Evolutionary conservation across 176 grass and related monocot species (phyloP).

Genomic region (Puya raimondii): DNA sequence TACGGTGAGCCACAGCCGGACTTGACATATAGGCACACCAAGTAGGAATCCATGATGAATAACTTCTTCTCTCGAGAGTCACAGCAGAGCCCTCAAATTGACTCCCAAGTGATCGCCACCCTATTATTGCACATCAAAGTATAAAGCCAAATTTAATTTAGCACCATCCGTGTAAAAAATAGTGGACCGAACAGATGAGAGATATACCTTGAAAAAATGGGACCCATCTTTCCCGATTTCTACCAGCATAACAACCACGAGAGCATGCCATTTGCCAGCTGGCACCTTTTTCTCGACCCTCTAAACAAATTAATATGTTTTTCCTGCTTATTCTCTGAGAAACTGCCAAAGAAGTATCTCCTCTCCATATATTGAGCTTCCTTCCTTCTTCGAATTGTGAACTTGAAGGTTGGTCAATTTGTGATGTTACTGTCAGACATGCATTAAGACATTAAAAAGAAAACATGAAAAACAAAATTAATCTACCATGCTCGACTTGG

Average conservation of each 20-base stretch:
- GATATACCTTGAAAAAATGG: constrained; percentile 71
- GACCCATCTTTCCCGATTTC: constrained; percentile 69
- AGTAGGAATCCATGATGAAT: constrained; percentile 63
- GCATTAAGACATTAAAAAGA: constrained; percentile 19
- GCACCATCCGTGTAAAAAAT: not conserved
- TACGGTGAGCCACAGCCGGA: constrained; percentile 58
- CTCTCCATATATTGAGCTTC: constrained; percentile 69
- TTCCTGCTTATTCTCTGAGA: constrained; percentile 35
- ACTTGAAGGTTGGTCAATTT: constrained; percentile 41
- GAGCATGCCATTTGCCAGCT: constrained; percentile 52
- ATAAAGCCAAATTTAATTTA: constrained; percentile 19
- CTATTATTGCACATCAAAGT: constrained; percentile 37
- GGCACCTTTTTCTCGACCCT: constrained; percentile 73
- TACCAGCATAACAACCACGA: constrained; percentile 52
- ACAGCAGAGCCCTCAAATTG: constrained; percentile 82
- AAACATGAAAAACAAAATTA: constrained; percentile 5
- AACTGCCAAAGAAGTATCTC: constrained; percentile 41
- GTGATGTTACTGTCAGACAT: constrained; percentile 28
- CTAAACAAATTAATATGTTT: constrained; percentile 64
- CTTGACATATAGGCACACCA: constrained; percentile 91
- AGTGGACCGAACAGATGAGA: not conserved
- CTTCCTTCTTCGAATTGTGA: constrained; percentile 41
- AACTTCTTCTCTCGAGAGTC: constrained; percentile 47
- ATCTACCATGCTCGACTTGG: not conserved
- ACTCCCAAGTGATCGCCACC: constrained; percentile 78